phyloP scores from a whole-genome alignment of 768 basidiomycete species.

The Termitomyces sp. region DNA sequence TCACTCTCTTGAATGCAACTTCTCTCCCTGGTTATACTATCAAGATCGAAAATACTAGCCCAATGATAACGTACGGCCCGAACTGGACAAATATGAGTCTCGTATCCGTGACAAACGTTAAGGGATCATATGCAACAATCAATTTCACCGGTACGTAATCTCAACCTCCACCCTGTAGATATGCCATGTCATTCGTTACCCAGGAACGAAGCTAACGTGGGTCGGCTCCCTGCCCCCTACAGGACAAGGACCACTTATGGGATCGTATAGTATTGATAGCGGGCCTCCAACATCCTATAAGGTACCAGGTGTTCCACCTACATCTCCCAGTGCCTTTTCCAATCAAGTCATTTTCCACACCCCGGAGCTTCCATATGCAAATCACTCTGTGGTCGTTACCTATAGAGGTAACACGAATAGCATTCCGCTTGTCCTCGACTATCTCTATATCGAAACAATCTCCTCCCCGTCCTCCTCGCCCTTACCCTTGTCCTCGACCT shows the following conservation, averaged over 20 bases:
- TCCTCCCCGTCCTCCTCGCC: neutral
- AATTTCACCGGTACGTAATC: conserved; percentile 5
- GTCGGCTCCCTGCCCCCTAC: conserved; percentile 14
- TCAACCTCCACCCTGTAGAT: neutral
- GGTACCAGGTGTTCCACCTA: conserved; percentile 12
- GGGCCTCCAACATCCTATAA: conserved; percentile 16
- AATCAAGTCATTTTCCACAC: conserved; percentile 18
- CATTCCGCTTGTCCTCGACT: conserved; percentile 15
- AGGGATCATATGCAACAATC: neutral
- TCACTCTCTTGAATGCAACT: neutral
- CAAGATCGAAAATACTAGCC: neutral
- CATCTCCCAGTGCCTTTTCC: conserved; percentile 13
- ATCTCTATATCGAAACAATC: neutral
- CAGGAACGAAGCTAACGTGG: conserved; percentile 24
- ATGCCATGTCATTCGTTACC: neutral
- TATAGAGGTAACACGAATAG: conserved; percentile 14
- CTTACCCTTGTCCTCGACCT: neutral
- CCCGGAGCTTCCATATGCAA: conserved; percentile 9
- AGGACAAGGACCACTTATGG: conserved; percentile 8
- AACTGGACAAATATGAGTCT: neutral
- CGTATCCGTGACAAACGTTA: neutral
- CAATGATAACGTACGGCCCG: neutral
- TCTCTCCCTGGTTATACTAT: neutral
- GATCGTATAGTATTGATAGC: conserved; percentile 23
- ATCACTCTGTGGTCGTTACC: conserved; percentile 18